These are phyloP conservation scores for Exidia glandulosa DNA, from an alignment of 768 basidiomycete species.

Conservation along the genomic window DNA sequence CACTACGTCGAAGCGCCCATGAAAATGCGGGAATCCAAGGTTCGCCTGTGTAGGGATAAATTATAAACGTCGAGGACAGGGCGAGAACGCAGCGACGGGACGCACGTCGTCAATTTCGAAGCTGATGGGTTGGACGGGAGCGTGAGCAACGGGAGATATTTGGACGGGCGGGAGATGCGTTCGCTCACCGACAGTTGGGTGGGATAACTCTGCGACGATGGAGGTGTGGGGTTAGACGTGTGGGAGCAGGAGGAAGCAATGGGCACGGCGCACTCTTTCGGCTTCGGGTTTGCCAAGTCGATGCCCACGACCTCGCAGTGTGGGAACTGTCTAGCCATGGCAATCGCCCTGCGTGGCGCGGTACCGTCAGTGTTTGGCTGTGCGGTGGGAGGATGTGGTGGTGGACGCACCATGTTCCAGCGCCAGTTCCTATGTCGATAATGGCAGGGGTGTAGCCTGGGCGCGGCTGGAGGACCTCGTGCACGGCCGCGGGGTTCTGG, in stretches of 20 bases:
- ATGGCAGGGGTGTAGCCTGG: slow-evolving; percentile 14
- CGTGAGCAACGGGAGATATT: background rate
- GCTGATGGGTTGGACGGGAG: slow-evolving; percentile 4
- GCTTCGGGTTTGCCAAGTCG: slow-evolving; percentile 19
- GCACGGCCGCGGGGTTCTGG: slow-evolving; percentile 17
- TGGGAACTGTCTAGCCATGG: slow-evolving; percentile 23
- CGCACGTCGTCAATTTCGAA: slow-evolving; percentile 27
- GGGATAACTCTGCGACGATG: slow-evolving; percentile 9
- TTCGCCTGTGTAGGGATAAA: slow-evolving; percentile 16
- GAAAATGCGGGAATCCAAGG: slow-evolving; percentile 23
- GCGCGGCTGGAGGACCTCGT: slow-evolving; percentile 17
- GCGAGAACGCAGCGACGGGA: background rate
- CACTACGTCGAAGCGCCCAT: slow-evolving; percentile 19
- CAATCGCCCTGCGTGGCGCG: slow-evolving; percentile 17
- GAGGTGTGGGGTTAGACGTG: background rate
- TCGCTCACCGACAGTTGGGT: slow-evolving; percentile 19
- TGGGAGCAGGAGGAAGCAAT: background rate
- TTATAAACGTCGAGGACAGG: background rate
- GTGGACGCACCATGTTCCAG: slow-evolving; percentile 22
- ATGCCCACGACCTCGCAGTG: slow-evolving; percentile 24
- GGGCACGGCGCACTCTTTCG: slow-evolving; percentile 6
- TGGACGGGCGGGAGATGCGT: background rate
- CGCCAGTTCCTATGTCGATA: slow-evolving; percentile 23
- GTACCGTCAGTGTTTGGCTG: background rate
- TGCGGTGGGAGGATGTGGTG: background rate